phyloP scores from a whole-genome alignment of 179 eudicot genomes.

The Drosera spatulata region DNA sequence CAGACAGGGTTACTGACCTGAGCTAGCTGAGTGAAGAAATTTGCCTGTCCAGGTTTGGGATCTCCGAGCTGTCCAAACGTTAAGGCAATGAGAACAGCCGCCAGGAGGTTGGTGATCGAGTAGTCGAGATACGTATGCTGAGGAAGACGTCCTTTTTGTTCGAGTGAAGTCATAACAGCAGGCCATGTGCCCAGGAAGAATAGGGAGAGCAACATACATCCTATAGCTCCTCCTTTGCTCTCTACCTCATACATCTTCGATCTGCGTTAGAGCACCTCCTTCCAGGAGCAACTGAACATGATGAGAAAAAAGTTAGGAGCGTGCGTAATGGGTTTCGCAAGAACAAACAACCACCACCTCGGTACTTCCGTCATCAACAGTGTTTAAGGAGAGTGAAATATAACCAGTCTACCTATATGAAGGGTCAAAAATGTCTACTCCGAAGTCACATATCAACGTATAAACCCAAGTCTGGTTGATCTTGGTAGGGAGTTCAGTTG shows the following conservation, averaged over 20 bases:
- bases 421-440: too few relatives aligned
- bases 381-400: too few relatives aligned
- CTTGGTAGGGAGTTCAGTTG: too few relatives aligned
- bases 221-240: constrained; percentile 96
- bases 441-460: too few relatives aligned
- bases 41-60: constrained; percentile 38
- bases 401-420: too few relatives aligned
- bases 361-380: too few relatives aligned
- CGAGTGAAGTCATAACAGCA: constrained; percentile 67
- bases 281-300: too few relatives aligned
- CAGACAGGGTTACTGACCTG: constrained; percentile 35
- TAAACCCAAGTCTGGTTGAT: too few relatives aligned
- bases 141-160: constrained; percentile 89
- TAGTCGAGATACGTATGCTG: constrained; percentile 95
- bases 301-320: too few relatives aligned
- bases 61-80: constrained; percentile 39
- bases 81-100: constrained; percentile 44
- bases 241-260: constrained; percentile 80
- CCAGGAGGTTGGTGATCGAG: constrained; percentile 76
- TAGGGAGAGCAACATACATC: constrained; percentile 72
- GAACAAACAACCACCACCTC: too few relatives aligned
- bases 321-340: too few relatives aligned
- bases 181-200: constrained; percentile 97
- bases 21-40: constrained; percentile 68
- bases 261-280: constrained; percentile 1